Conservation (phyloP, 2,329 filamentous ascomycete species). For the Tolypocladium album region DNA sequence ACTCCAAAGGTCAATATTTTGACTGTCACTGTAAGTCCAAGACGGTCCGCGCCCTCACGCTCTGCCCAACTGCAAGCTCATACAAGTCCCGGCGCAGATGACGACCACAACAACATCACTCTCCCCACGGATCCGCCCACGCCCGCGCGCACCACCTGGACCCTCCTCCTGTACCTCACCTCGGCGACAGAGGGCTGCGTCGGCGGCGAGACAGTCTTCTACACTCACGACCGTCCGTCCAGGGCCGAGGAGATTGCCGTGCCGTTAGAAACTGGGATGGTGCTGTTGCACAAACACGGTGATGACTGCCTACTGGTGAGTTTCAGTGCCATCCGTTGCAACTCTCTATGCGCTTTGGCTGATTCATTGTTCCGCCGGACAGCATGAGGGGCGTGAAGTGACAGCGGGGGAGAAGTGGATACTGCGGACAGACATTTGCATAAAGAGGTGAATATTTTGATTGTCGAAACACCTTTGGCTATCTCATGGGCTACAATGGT, state of each 20-base stretch:
- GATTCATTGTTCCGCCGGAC: constrained; percentile 8
- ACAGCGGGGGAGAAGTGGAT: constrained; percentile 82
- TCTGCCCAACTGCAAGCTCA: neutral
- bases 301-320: constrained; percentile 71
- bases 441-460: constrained; percentile 35
- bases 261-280: constrained; percentile 70
- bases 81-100: constrained; percentile 47
- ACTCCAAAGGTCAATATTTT: constrained; percentile 79
- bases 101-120: constrained; percentile 69
- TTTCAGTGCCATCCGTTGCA: constrained; percentile 4
- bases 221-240: constrained; percentile 53
- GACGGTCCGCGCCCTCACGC: neutral
- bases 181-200: constrained; percentile 62
- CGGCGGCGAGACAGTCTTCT: constrained; percentile 89
- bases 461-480: neutral
- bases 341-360: constrained; percentile 5
- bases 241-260: constrained; percentile 58
- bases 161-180: constrained; percentile 77
- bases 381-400: constrained; percentile 79
- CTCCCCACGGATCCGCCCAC: constrained; percentile 29
- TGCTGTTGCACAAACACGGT: constrained; percentile 80
- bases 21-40: constrained; percentile 69
- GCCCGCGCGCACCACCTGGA: constrained; percentile 66
- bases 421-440: constrained; percentile 70
- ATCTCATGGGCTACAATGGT: neutral